Percentiles rank a stretch among this genome's conserved stretches.
These are phyloP conservation scores for Gracilariopsis chorda DNA, from an alignment of 23 red algal genomes.

Conservation along the genomic window DNA sequence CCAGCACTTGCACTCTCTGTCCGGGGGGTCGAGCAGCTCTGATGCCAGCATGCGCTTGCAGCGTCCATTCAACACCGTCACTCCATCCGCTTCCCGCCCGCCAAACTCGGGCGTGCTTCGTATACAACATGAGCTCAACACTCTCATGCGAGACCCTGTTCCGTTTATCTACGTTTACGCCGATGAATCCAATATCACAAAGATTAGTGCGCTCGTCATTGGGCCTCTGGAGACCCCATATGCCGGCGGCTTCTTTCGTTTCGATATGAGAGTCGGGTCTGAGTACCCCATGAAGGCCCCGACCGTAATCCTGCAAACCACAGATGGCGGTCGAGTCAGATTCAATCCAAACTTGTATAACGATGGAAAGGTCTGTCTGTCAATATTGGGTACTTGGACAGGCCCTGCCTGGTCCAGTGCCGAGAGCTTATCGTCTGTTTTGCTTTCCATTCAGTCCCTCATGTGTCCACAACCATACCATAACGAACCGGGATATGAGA, in stretches of 20 bases:
- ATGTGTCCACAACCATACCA: constrained; percentile 82
- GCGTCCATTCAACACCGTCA: background rate
- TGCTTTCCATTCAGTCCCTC: constrained; percentile 90
- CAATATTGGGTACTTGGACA: constrained; percentile 80
- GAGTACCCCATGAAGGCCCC: constrained; percentile 87
- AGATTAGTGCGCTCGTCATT: constrained; percentile 69
- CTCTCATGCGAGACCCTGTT: constrained; percentile 60
- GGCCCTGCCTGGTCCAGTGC: constrained; percentile 75
- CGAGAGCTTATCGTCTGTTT: constrained; percentile 71
- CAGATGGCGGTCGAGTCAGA: constrained; percentile 73
- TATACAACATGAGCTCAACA: constrained; percentile 71
- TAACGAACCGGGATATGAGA: constrained; percentile 86
- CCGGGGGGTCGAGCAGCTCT: constrained; percentile 45
- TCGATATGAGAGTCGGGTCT: constrained; percentile 70
- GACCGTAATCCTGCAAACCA: constrained; percentile 62
- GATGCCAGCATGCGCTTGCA: background rate
- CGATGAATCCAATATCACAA: constrained; percentile 70
- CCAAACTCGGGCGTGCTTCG: constrained; percentile 68
- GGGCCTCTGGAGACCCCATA: constrained; percentile 78
- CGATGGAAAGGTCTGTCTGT: constrained; percentile 74
- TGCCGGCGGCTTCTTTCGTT: constrained; percentile 77
- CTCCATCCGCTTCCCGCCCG: background rate
- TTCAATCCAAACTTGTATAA: constrained; percentile 86
- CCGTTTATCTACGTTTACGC: constrained; percentile 77
- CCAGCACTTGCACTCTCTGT: constrained; percentile 14